These are phyloP conservation scores for Ophiosphaerella narmari DNA, from an alignment of 2,329 filamentous ascomycete species.

Conservation along the genomic window DNA sequence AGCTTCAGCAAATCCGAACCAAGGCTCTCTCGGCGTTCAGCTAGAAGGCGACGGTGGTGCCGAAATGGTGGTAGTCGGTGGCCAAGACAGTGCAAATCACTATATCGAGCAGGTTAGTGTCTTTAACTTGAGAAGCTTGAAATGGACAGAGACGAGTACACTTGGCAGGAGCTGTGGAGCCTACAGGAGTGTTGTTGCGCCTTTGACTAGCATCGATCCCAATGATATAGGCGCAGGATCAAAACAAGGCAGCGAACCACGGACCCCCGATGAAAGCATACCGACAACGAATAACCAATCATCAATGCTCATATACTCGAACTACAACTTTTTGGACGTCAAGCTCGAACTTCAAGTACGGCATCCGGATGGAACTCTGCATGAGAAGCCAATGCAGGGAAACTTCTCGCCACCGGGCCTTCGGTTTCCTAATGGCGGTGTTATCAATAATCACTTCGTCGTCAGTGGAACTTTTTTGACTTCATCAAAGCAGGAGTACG, in stretches of 20 bases:
- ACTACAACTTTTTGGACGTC: constrained; percentile 98
- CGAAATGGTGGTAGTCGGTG: constrained; percentile 96
- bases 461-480: constrained; percentile 97
- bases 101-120: constrained; percentile 99
- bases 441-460: constrained; percentile 95
- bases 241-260: constrained; percentile 48
- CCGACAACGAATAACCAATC: constrained; percentile 51
- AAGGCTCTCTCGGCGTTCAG: constrained; percentile 83
- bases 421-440: constrained; percentile 91
- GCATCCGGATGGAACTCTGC: constrained; percentile 78
- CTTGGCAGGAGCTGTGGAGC: constrained; percentile 93
- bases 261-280: constrained; percentile 35
- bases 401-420: constrained; percentile 87
- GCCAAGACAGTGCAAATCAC: constrained; percentile 95
- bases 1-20: constrained; percentile 78
- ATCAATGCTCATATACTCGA: constrained; percentile 95
- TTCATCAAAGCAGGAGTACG: constrained; percentile 97
- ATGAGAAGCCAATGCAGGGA: constrained; percentile 87
- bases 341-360: constrained; percentile 93
- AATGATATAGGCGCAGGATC: constrained; percentile 67
- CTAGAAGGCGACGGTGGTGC: constrained; percentile 90
- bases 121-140: constrained; percentile 92
- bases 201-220: constrained; percentile 70
- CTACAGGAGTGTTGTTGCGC: constrained; percentile 92
- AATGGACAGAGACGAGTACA: constrained; percentile 89